These are phyloP conservation scores for Sphenostylis stenocarpa DNA, from an alignment of 306 rosid genomes.

Conservation along the genomic window DNA sequence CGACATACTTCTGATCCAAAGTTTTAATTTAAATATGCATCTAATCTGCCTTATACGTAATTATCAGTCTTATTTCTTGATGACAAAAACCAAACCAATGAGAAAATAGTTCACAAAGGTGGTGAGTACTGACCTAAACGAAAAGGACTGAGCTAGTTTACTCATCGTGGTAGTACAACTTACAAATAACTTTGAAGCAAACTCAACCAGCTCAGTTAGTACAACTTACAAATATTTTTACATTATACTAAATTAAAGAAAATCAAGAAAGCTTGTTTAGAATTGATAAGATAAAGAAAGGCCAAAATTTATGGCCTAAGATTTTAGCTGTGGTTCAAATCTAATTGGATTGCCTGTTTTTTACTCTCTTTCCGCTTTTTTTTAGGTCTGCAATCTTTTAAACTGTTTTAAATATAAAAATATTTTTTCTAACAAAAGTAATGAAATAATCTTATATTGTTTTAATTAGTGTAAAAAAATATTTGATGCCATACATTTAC, in stretches of 20 bases:
- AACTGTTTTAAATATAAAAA: too few relatives aligned
- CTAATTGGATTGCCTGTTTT: not conserved
- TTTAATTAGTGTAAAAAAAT: not conserved
- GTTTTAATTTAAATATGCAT: too few relatives aligned
- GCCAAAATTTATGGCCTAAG: not conserved
- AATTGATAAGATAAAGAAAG: not conserved
- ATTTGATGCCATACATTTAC: not conserved
- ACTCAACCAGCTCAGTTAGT: constrained; percentile 1
- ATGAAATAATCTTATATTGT: not conserved
- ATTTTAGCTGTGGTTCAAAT: not conserved
- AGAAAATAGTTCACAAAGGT: not conserved
- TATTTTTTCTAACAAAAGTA: not conserved
- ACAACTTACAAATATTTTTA: constrained; percentile 1
- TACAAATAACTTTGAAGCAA: constrained; percentile 7
- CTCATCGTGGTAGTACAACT: constrained; percentile 20
- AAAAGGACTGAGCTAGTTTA: not conserved
- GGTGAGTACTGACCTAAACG: not conserved
- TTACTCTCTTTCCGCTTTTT: constrained; percentile 18
- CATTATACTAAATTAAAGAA: not conserved
- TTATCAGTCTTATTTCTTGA: not conserved
- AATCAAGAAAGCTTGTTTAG: not conserved
- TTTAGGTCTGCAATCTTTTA: not conserved
- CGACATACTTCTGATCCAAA: too few relatives aligned
- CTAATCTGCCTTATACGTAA: not conserved
- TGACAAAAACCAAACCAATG: not conserved